Percentiles rank a stretch among this genome's conserved stretches.
These are phyloP conservation scores for Solanum ahanhuiri DNA, from an alignment of 257 asterid species.

Conservation along the genomic window DNA sequence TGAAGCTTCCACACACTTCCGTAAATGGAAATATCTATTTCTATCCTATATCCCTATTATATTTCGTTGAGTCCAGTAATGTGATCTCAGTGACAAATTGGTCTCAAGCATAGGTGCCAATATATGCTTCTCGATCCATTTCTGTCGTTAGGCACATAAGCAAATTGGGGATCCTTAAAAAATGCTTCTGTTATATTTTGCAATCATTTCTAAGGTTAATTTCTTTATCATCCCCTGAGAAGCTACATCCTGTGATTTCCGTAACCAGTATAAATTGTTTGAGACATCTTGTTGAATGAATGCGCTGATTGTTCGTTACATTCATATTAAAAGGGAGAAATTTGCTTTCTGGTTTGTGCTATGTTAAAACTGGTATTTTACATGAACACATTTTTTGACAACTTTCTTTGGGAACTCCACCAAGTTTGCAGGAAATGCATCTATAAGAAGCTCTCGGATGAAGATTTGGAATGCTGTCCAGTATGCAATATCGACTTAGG, in stretches of 20 bases:
- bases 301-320: background rate
- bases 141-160: background rate
- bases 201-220: background rate
- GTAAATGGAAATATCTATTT: background rate
- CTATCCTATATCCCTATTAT: background rate
- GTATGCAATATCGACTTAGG: conserved; percentile 80
- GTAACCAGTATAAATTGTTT: background rate
- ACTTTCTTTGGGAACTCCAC: conserved; percentile 1
- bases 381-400: background rate
- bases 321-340: background rate
- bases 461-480: conserved; percentile 85
- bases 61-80: background rate
- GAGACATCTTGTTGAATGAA: background rate
- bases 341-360: background rate
- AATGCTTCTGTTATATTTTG: background rate
- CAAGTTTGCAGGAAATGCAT: conserved; percentile 93
- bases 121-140: background rate
- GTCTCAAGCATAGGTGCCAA: background rate
- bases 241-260: background rate
- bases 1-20: background rate
- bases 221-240: background rate
- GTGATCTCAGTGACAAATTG: background rate
- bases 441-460: conserved; percentile 68
- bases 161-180: background rate
- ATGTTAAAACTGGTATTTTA: background rate